Base-by-base conservation (phyloP, 2,329 filamentous ascomycete species). In the Paramyrothecium sp. region DNA sequence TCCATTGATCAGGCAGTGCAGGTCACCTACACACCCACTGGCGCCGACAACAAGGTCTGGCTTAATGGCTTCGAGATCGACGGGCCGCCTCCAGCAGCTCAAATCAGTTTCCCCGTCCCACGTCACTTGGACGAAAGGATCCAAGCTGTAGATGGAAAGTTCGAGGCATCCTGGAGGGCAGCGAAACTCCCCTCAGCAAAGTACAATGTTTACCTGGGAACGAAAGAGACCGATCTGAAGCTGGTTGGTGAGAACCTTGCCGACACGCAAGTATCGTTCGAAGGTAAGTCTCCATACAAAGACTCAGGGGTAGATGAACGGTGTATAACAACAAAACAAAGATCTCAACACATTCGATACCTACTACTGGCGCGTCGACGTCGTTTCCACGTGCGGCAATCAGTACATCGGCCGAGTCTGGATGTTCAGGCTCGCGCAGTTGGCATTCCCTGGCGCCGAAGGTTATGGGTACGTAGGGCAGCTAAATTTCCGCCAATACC, bases 401-500 rank as follows among this genome's bases (percentile, higher is more conserved):
- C 64, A 60, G 2, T 59, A 66, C 34, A 59, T 62, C 11, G 70
- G 70, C 4, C 67, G 68, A 2, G 54, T 65, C 3, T 71, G 66
- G 48, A 68, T 61, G 41, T 71, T 72, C 56, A 65, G 70, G 33
- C 55, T 61, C 3, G 68, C 67, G 3, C 71, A 72, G 48, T 63
- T 74, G 8, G 72, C 73, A 1, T 75, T 75, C 21, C 72, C 71
- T 2, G 73, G 70, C 3, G 73, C 73, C n/a, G 71, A 75, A 51
- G 73, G 73, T 0, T 73, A 64, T 47, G 70, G 70, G 67, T 68
- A 56, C 56, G 26, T 30, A 30, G 26, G 26, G 26, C 26, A 30
- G 26, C 8, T 21, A 11, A 20, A 17, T 44, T 10, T 12, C 7
- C 21, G 8, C n/a, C 11, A 51, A 33, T 33, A 19, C 7, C 17